Percentiles rank a stretch among this genome's conserved stretches.
phyloP scores from a whole-genome alignment of 306 rosid species.

The Gillenia trifoliata region DNA sequence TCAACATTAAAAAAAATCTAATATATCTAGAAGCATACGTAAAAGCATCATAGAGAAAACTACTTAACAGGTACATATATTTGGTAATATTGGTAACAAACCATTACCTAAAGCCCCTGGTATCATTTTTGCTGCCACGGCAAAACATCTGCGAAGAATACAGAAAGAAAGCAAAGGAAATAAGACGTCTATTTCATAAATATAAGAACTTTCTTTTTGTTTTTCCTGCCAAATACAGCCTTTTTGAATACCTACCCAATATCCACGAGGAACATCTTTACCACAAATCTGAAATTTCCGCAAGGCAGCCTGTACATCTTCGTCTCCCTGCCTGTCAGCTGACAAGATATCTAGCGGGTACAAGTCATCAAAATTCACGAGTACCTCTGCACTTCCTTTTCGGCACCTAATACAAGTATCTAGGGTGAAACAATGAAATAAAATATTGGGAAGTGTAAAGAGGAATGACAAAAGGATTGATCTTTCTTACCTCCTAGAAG shows the following conservation, averaged over 20 bases:
- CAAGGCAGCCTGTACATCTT: constrained; percentile 31
- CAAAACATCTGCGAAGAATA: constrained; percentile 73
- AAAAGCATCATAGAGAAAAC: not conserved
- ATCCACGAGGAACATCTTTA: constrained; percentile 92
- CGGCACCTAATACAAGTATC: constrained; percentile 68
- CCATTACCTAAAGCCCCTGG: constrained; percentile 90
- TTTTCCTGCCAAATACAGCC: constrained; percentile 13
- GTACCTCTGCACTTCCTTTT: constrained; percentile 83
- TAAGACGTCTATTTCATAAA: constrained; percentile 12
- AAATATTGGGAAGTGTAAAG: constrained; percentile 7
- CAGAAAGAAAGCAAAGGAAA: constrained; percentile 18
- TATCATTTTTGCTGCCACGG: constrained; percentile 85
- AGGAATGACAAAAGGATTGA: constrained; percentile 11
- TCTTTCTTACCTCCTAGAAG: constrained; percentile 69
- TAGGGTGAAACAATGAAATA: constrained; percentile 21
- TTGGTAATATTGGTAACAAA: constrained; percentile 7
- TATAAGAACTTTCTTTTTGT: not conserved
- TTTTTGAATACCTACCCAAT: constrained; percentile 61
- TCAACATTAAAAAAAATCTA: not conserved
- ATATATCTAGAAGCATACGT: not conserved
- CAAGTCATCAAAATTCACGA: constrained; percentile 77
- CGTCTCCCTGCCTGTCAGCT: constrained; percentile 36
- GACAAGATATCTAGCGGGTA: constrained; percentile 49
- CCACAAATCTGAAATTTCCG: constrained; percentile 71
- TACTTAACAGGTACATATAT: not conserved